Percentiles rank a stretch among this genome's conserved stretches.
These are phyloP conservation scores for Dictyostelium capitatum DNA, from an alignment of 78 protist species.

Conservation along the genomic window DNA sequence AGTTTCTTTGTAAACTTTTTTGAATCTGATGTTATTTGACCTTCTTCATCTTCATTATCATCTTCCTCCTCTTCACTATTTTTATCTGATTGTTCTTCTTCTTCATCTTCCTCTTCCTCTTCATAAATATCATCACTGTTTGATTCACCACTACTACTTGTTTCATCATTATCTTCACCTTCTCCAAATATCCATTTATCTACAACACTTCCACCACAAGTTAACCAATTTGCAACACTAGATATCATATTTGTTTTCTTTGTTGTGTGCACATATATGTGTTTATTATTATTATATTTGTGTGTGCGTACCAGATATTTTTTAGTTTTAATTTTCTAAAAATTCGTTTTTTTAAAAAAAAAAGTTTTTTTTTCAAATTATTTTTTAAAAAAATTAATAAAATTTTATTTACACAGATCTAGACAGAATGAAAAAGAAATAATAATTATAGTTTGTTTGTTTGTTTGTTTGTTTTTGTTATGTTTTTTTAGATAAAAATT, in stretches of 20 bases:
- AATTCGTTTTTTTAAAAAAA: neutral
- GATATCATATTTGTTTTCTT: slow-evolving; percentile 24
- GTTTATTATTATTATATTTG: too few relatives aligned
- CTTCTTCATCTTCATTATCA: neutral
- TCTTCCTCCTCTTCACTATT: neutral
- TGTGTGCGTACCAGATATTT: too few relatives aligned
- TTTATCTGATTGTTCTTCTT: neutral
- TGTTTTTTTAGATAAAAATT: neutral
- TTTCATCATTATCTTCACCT: slow-evolving; percentile 33
- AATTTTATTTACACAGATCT: neutral
- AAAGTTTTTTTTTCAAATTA: neutral
- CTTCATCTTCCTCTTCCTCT: neutral
- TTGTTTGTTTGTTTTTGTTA: too few relatives aligned
- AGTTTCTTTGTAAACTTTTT: neutral
- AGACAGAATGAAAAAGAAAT: too few relatives aligned
- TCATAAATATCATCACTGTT: slow-evolving; percentile 7
- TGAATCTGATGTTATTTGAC: neutral
- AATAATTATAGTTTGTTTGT: neutral
- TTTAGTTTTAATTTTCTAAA: neutral
- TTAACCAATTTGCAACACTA: slow-evolving; percentile 70
- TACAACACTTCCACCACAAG: slow-evolving; percentile 37
- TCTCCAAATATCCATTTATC: slow-evolving; percentile 78
- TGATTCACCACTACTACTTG: slow-evolving; percentile 26
- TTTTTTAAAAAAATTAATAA: neutral
- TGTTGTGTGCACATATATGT: neutral